Percentiles rank a stretch among this genome's conserved stretches.
Conservation (phyloP, 2,329 filamentous ascomycete species). For the Aspergillus sp. region DNA sequence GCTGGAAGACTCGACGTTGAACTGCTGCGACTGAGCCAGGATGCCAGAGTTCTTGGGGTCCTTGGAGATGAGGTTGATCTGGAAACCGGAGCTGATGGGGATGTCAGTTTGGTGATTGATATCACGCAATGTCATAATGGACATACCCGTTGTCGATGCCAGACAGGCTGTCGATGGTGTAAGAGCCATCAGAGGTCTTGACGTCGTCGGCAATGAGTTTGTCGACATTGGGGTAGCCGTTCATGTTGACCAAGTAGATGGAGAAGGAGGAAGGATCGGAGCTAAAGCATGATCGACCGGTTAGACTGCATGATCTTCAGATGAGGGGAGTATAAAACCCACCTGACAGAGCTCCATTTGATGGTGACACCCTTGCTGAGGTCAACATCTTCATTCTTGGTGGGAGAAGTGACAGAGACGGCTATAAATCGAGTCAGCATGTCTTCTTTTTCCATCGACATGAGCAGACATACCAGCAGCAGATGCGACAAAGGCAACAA, state of each 20-base stretch:
- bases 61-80: conserved; percentile 38
- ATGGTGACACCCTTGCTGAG: conserved; percentile 33
- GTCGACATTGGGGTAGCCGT: conserved; percentile 27
- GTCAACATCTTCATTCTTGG: conserved; percentile 27
- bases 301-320: neutral
- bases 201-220: conserved; percentile 30
- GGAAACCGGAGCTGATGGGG: conserved; percentile 30
- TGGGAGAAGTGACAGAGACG: conserved; percentile 31
- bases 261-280: conserved; percentile 37
- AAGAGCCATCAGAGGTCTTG: conserved; percentile 29
- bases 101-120: conserved; percentile 1
- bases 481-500: conserved; percentile 24
- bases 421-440: conserved; percentile 11
- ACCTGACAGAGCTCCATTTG: conserved; percentile 36
- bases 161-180: conserved; percentile 29
- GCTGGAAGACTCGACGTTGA: conserved; percentile 20
- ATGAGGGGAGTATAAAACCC: conserved; percentile 1
- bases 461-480: conserved; percentile 19
- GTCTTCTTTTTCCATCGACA: neutral
- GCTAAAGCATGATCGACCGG: conserved; percentile 16
- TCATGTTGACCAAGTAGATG: conserved; percentile 40
- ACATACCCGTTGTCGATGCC: conserved; percentile 20
- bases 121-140: no score
- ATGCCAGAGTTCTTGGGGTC: conserved; percentile 32
- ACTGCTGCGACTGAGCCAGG: conserved; percentile 37